Conservation (phyloP, 2,329 filamentous ascomycete genomes). For the Pseudophaeomoniella oleicola region DNA sequence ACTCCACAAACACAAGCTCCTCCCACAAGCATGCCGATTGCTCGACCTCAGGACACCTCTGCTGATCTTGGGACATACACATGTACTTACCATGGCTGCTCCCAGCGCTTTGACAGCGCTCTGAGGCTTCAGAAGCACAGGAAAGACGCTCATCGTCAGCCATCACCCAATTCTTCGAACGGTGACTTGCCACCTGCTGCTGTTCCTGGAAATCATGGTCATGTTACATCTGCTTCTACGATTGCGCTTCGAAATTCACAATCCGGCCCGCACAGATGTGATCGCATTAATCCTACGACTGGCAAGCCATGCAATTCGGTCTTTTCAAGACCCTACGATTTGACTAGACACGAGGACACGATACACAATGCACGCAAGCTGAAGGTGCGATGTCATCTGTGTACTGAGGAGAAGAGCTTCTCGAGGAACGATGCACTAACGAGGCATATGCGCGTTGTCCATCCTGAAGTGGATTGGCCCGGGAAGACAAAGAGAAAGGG, state of each 20-base stretch:
- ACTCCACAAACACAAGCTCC: no score
- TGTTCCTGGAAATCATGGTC: slow-evolving; percentile 8
- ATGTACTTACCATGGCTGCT: slow-evolving; percentile 88
- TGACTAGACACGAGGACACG: slow-evolving; percentile 92
- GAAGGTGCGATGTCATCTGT: slow-evolving; percentile 85
- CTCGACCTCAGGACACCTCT: slow-evolving; percentile 47
- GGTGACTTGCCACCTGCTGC: slow-evolving; percentile 5
- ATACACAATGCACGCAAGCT: slow-evolving; percentile 92
- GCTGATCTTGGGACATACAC: slow-evolving; percentile 85
- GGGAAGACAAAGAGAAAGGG: slow-evolving; percentile 39
- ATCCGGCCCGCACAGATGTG: slow-evolving; percentile 83
- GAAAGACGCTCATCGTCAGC: slow-evolving; percentile 75
- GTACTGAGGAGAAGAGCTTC: slow-evolving; percentile 93
- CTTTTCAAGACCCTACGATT: slow-evolving; percentile 90
- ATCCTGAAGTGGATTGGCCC: slow-evolving; percentile 75
- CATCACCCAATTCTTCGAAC: slow-evolving; percentile 28
- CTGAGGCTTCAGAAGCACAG: slow-evolving; percentile 87
- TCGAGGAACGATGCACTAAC: slow-evolving; percentile 90
- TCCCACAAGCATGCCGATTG: slow-evolving; percentile 23
- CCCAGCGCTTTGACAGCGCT: slow-evolving; percentile 74
- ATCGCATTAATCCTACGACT: slow-evolving; percentile 85
- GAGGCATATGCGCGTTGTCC: slow-evolving; percentile 84
- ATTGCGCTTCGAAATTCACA: slow-evolving; percentile 62
- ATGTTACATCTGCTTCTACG: slow-evolving; percentile 29
- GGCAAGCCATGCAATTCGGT: slow-evolving; percentile 89